Evolutionary conservation across 352 stramenopile genomes (phyloP).

Genomic region (Lagenidium giganteum): DNA sequence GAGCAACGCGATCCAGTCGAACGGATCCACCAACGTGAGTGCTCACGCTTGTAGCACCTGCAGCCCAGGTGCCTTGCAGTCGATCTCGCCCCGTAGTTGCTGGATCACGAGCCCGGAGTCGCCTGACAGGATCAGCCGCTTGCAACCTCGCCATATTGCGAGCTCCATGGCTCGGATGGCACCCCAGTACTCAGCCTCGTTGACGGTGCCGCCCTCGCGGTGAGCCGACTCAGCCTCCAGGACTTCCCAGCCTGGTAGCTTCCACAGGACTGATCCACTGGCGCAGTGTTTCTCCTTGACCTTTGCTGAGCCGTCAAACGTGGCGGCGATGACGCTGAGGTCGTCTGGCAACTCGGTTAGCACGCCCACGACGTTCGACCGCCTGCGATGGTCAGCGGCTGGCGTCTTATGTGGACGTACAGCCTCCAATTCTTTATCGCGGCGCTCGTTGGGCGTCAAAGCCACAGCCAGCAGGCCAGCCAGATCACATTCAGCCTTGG

Average conservation of each 20-base stretch:
- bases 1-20: background rate
- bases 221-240: background rate
- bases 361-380: too few relatives aligned
- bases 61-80: slow-evolving; percentile 9
- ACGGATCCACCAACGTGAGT: background rate
- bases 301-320: slow-evolving; percentile 17
- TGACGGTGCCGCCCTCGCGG: slow-evolving; percentile 13
- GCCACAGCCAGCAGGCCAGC: background rate
- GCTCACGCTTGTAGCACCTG: slow-evolving; percentile 6
- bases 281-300: slow-evolving; percentile 1
- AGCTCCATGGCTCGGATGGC: slow-evolving; percentile 2
- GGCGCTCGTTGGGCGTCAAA: background rate
- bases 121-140: slow-evolving; percentile 12
- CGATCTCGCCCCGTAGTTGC: slow-evolving; percentile 17
- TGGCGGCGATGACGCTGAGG: too few relatives aligned
- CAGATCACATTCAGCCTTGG: slow-evolving; percentile 6
- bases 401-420: slow-evolving; percentile 6
- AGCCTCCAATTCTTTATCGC: too few relatives aligned
- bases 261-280: slow-evolving; percentile 13
- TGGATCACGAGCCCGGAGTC: slow-evolving; percentile 15
- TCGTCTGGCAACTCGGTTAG: too few relatives aligned
- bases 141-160: background rate
- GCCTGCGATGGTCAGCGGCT: slow-evolving; percentile 5
- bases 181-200: slow-evolving; percentile 22
- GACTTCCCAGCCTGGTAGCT: slow-evolving; percentile 1